Percentiles rank a stretch among this genome's conserved stretches.
Conservation (phyloP, 768 basidiomycete genomes). For the Stropharia rugosoannulata region DNA sequence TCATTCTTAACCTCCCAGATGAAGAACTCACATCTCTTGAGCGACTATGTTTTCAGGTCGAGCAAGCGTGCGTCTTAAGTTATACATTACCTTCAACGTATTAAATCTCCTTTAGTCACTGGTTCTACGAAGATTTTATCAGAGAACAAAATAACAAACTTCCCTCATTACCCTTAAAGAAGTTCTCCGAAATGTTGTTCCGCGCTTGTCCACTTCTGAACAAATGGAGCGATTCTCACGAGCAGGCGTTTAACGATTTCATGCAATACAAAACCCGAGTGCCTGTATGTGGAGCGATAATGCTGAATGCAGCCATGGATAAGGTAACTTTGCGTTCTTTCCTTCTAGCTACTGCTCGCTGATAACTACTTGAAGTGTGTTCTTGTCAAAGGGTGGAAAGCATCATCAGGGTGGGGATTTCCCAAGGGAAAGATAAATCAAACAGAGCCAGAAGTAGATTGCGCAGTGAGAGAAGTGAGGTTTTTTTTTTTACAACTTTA, state of each 20-base stretch:
- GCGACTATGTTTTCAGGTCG: constrained; percentile 97
- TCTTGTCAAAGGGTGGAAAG: constrained; percentile 98
- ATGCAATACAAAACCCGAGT: constrained; percentile 97
- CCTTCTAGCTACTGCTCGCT: neutral
- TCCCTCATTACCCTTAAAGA: constrained; percentile 86
- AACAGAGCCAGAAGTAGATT: constrained; percentile 77
- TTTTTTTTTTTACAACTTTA: neutral
- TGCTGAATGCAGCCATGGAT: constrained; percentile 89
- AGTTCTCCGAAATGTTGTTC: constrained; percentile 92
- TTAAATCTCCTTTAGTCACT: constrained; percentile 62
- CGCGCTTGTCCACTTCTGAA: constrained; percentile 79
- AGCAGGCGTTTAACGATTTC: constrained; percentile 84
- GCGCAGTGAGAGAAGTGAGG: constrained; percentile 91
- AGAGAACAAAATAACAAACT: constrained; percentile 87
- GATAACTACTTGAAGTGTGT: constrained; percentile 62
- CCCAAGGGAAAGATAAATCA: constrained; percentile 99
- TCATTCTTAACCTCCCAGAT: constrained; percentile 94
- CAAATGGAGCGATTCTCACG: constrained; percentile 83
- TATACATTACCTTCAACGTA: constrained; percentile 4
- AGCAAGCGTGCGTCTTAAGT: constrained; percentile 82
- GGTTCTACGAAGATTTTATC: constrained; percentile 99
- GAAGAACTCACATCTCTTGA: constrained; percentile 90
- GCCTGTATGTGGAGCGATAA: constrained; percentile 96
- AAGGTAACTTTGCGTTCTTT: constrained; percentile 57
- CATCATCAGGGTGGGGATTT: constrained; percentile 97